phyloP scores from a whole-genome alignment of 768 basidiomycete genomes.

The Mycena rosella region DNA sequence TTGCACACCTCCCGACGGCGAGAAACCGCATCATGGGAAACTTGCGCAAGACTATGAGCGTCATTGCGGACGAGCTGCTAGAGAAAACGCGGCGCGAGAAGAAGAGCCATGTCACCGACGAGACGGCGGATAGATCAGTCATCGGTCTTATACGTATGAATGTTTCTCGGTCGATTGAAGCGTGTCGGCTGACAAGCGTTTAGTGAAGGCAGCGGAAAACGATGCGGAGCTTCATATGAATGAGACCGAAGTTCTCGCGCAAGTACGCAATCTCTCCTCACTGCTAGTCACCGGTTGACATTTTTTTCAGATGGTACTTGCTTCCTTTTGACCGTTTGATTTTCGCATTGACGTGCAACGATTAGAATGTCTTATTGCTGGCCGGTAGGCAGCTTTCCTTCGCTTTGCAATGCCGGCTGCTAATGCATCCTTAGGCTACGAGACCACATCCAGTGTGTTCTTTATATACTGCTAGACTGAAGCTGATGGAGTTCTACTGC shows the following conservation, averaged over 20 bases:
- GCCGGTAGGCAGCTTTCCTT: constrained; percentile 21
- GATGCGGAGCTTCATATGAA: constrained; percentile 40
- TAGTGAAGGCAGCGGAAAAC: constrained; percentile 35
- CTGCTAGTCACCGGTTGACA: no score
- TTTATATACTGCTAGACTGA: not conserved
- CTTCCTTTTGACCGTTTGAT: no score
- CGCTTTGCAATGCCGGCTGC: no score
- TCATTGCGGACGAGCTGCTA: constrained; percentile 34
- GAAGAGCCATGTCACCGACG: constrained; percentile 21
- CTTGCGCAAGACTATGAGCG: constrained; percentile 25
- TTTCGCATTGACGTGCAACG: not conserved
- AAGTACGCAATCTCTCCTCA: constrained; percentile 38
- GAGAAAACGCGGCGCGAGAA: constrained; percentile 32
- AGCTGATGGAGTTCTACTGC: not conserved
- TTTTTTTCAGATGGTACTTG: not conserved
- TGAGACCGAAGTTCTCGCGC: constrained; percentile 44
- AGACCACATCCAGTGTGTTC: constrained; percentile 53
- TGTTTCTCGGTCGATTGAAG: not conserved
- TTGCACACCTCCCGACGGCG: constrained; percentile 30
- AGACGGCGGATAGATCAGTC: constrained; percentile 32
- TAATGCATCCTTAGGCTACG: constrained; percentile 48
- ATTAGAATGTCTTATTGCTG: constrained; percentile 53
- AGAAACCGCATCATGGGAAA: constrained; percentile 21
- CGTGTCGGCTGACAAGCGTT: not conserved
- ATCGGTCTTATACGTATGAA: constrained; percentile 28